Conservation (phyloP, 371 early-diverging fungal species). For the Chytridium lagenaria region DNA sequence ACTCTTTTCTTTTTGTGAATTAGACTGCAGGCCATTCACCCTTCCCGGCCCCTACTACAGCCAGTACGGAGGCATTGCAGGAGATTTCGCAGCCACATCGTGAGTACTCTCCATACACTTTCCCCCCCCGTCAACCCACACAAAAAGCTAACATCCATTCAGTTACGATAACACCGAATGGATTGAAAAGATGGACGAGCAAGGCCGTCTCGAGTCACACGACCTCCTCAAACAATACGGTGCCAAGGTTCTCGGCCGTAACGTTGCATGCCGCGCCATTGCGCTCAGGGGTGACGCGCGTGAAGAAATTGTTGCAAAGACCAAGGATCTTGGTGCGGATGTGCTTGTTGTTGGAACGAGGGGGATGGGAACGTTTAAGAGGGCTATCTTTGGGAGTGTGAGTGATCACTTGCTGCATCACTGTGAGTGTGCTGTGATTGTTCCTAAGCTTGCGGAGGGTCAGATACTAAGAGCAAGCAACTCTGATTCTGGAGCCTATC, state of each 20-base stretch:
- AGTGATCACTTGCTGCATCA: slow-evolving; percentile 51
- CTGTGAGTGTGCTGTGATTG: slow-evolving; percentile 43
- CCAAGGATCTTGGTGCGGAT: slow-evolving; percentile 40
- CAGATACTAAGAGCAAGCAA: too few relatives aligned
- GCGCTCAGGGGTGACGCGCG: slow-evolving; percentile 53
- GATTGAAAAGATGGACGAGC: slow-evolving; percentile 16
- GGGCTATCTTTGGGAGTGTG: slow-evolving; percentile 44
- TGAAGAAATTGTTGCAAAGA: slow-evolving; percentile 39
- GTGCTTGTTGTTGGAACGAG: slow-evolving; percentile 45
- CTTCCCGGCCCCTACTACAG: slow-evolving; percentile 14
- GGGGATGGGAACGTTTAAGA: slow-evolving; percentile 33
- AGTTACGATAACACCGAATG: slow-evolving; percentile 7
- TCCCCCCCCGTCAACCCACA: too few relatives aligned
- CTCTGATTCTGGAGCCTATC: too few relatives aligned
- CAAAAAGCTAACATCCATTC: too few relatives aligned
- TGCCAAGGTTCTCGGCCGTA: slow-evolving; percentile 20
- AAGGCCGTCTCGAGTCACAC: slow-evolving; percentile 30
- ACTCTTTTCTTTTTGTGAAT: neutral
- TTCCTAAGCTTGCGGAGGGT: slow-evolving; percentile 18
- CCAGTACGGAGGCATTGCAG: neutral
- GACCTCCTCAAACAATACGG: slow-evolving; percentile 29
- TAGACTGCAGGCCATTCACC: slow-evolving; percentile 18
- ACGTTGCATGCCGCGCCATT: slow-evolving; percentile 44
- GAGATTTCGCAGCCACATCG: slow-evolving; percentile 4
- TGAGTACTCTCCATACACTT: too few relatives aligned